Conservation (phyloP, 164 flowering plant species). For the Aristolochia fimbriata region DNA sequence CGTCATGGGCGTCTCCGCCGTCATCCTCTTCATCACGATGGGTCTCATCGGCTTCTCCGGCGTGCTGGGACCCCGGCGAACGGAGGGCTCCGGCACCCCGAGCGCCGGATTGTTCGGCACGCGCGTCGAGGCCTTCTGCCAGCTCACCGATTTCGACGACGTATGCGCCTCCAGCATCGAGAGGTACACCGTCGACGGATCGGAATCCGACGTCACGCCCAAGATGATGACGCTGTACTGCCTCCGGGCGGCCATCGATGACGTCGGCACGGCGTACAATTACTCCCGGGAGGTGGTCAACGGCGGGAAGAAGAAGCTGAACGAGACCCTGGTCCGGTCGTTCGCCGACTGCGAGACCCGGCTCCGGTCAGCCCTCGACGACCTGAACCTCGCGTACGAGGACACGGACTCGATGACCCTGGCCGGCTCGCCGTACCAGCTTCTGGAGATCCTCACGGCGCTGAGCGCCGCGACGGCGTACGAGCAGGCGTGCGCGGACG, state of each 20-base stretch:
- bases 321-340: constrained; percentile 13
- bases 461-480: constrained; percentile 76
- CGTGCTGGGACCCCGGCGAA: no score
- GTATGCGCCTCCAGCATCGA: neutral
- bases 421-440: constrained; percentile 9
- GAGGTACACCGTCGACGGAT: no score
- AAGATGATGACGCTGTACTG: no score
- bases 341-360: constrained; percentile 7
- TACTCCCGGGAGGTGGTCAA: constrained; percentile 33
- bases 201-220: neutral
- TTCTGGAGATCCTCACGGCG: constrained; percentile 28
- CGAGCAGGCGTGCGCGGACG: constrained; percentile 66
- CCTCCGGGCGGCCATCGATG: constrained; percentile 9
- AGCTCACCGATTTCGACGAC: neutral
- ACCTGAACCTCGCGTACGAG: constrained; percentile 19
- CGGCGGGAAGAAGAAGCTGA: constrained; percentile 18
- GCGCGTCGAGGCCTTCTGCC: constrained; percentile 2
- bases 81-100: no score
- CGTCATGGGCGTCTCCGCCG: constrained; percentile 1
- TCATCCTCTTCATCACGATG: neutral
- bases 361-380: constrained; percentile 27
- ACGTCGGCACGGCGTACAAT: constrained; percentile 24
- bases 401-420: constrained; percentile 20
- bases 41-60: no score
- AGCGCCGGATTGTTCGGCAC: neutral